Conservation (phyloP, 345 rosid species). For the Corchorus capsularis region DNA sequence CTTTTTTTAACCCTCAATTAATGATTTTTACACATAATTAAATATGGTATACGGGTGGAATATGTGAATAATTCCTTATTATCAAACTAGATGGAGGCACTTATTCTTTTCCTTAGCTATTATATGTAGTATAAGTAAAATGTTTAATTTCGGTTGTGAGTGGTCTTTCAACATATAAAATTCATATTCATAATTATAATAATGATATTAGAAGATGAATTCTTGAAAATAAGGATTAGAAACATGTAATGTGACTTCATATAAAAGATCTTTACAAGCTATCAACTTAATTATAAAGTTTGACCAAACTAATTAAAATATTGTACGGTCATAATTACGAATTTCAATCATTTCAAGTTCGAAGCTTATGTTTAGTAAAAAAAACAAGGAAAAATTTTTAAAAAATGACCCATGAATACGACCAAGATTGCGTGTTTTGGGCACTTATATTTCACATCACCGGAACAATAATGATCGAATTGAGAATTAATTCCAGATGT, state of each 20-base stretch:
- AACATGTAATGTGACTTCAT: not conserved
- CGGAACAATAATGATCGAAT: not conserved
- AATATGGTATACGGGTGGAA: too few species aligned
- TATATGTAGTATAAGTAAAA: too few species aligned
- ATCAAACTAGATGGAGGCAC: too few species aligned
- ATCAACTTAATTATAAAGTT: not conserved
- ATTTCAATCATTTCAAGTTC: not conserved
- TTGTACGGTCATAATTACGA: not conserved
- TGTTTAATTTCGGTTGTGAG: too few species aligned
- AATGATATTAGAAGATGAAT: too few species aligned
- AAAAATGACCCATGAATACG: not conserved
- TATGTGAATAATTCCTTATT: too few species aligned
- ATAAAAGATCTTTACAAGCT: not conserved
- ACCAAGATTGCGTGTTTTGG: conserved; percentile 5
- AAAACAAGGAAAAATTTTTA: not conserved
- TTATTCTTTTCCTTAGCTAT: too few species aligned
- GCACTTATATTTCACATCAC: conserved; percentile 4
- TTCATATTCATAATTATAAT: too few species aligned
- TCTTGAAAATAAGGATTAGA: too few species aligned
- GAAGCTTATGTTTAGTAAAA: not conserved
- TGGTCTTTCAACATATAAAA: too few species aligned
- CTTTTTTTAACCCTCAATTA: too few species aligned
- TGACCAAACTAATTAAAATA: not conserved
- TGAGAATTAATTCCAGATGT: not conserved
- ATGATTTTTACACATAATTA: too few species aligned